These are phyloP conservation scores for Xerocomus potaroensis DNA, from an alignment of 768 basidiomycete genomes.

Conservation along the genomic window DNA sequence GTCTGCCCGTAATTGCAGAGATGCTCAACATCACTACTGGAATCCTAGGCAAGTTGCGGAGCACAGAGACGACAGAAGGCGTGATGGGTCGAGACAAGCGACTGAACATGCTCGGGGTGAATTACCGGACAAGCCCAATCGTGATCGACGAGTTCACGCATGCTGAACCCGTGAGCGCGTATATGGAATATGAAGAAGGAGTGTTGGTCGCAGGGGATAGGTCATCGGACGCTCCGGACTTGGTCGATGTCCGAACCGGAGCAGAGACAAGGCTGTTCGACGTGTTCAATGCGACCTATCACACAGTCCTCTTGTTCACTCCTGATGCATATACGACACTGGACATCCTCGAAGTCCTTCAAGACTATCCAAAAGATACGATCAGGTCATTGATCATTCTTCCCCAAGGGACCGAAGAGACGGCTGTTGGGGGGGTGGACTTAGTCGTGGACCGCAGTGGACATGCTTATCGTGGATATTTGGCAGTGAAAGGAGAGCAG, in stretches of 20 bases:
- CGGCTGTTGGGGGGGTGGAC: slow-evolving; percentile 16
- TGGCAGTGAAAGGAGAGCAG: slow-evolving; percentile 25
- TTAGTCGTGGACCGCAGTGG: slow-evolving; percentile 37
- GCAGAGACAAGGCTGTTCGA: slow-evolving; percentile 5
- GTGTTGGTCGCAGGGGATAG: slow-evolving; percentile 11
- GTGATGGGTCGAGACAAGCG: slow-evolving; percentile 4
- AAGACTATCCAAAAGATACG: slow-evolving; percentile 3
- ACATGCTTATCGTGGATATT: slow-evolving; percentile 40
- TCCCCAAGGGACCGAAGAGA: slow-evolving; percentile 6
- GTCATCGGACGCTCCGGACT: slow-evolving; percentile 11
- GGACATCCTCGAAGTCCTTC: slow-evolving; percentile 8
- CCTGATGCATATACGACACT: background rate
- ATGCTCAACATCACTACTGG: slow-evolving; percentile 41
- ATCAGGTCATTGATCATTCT: slow-evolving; percentile 15
- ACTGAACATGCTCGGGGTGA: slow-evolving; percentile 45
- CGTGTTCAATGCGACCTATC: slow-evolving; percentile 1
- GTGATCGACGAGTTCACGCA: slow-evolving; percentile 35
- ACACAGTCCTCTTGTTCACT: slow-evolving; percentile 29
- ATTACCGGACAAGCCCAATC: slow-evolving; percentile 49
- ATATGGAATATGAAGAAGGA: slow-evolving; percentile 5
- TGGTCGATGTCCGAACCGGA: background rate
- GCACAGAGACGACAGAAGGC: background rate
- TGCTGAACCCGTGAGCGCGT: slow-evolving; percentile 2
- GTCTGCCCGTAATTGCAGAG: slow-evolving; percentile 42
- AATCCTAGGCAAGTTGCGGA: slow-evolving; percentile 7